Conservation (phyloP, 1,284 basidiomycete genomes). For the Trichosporon sp. region DNA sequence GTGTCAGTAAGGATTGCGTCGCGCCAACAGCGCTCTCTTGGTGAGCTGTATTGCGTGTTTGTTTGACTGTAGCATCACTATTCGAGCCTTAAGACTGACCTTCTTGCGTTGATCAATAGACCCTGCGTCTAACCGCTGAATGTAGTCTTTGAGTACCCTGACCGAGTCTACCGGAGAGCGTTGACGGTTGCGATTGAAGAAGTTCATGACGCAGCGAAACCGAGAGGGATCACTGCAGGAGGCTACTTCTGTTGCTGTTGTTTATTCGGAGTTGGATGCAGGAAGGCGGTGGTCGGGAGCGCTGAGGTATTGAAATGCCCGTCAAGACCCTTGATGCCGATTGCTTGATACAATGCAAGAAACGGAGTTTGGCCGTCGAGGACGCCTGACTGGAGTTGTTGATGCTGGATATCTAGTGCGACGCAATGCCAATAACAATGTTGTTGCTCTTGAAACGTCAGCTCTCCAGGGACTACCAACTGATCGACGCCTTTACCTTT, state of each 20-base stretch:
- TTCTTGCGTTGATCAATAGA: slow-evolving; percentile 74
- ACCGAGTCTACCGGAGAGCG: slow-evolving; percentile 83
- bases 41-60: no score
- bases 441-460: slow-evolving; percentile 18
- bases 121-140: slow-evolving; percentile 70
- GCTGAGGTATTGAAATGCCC: neutral
- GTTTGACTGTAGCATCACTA: neutral
- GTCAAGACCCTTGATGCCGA: neutral
- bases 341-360: neutral
- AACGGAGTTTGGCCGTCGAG: neutral
- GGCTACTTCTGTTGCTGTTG: neutral
- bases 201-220: slow-evolving; percentile 69
- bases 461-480: neutral
- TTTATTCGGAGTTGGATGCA: neutral
- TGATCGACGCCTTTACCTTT: slow-evolving; percentile 18
- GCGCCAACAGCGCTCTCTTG: no score
- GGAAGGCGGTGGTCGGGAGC: neutral
- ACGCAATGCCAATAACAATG: slow-evolving; percentile 12
- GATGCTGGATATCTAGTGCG: slow-evolving; percentile 6
- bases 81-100: slow-evolving; percentile 59
- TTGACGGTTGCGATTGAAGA: slow-evolving; percentile 82
- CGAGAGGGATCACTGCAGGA: neutral
- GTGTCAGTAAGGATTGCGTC: neutral
- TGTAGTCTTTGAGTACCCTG: slow-evolving; percentile 72
- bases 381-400: neutral